Base-by-base conservation (phyloP, 768 basidiomycete genomes). In the Calocybe cyanea region DNA sequence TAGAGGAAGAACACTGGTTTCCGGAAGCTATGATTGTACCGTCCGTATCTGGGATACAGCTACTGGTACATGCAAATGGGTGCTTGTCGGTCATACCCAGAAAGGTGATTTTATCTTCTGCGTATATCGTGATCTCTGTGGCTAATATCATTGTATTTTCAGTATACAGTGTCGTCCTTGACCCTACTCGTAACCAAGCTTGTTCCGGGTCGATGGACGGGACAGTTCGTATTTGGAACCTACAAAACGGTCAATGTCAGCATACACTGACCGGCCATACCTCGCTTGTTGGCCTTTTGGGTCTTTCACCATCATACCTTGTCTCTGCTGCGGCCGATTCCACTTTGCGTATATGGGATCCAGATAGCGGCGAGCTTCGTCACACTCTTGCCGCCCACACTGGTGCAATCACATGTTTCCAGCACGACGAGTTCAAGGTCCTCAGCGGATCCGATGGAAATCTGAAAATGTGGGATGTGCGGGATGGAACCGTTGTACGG, bases 371-470 rank as follows among this genome's bases (percentile, higher is more conserved):
- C 45, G 82, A 83, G 47, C 73, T 90, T 23, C 81, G 78, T 31
- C 86, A 93, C 54, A 83, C 85, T 0, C 78, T 99, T 23, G 83
- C 85, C 3, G 92, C 90, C 1, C 95, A 98, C 63, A 87, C 87
- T 5, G 95, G 94, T 17, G 93, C 95, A n/a, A 98, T 99, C 55
- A 98, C 96, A 14, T 99, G 95, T 68, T 97, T 98, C 76, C 92
- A 95, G 64, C 93, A 96, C 55, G 95, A 98, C 63, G 94, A 98
- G 62, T 92, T 90, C 73, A 97, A 96, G 62, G 91, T 98, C 36
- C 76, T 99, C 21, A 91, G 87, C 57, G 95, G 95, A 10, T 90
- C 87, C 11, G 96, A 98, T 55, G 96, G 96, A 13, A 92, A 89
- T 48, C 74, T 99, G 56, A 97, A 97, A 75, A 89, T 98, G 84